Base-by-base conservation (phyloP, 495 filamentous ascomycete species). In the Immersiella caudata region DNA sequence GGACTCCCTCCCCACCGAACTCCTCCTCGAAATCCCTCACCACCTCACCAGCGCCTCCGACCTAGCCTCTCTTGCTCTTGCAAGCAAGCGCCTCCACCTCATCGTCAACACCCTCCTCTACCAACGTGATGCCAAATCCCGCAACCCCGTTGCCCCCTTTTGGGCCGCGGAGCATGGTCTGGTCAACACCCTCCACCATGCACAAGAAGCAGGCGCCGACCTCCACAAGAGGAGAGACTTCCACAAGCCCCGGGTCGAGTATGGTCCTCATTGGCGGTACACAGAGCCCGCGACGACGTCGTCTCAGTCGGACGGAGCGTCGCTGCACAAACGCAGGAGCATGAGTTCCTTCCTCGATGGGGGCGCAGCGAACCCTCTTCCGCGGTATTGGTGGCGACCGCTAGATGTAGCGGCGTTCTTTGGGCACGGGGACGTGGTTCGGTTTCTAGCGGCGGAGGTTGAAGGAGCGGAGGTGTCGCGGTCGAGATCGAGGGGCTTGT, bases 1-100 rank as follows among this genome's bases (percentile, higher is more conserved):
- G 54, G 63, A 58, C 2, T 26, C 54, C 18, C 67, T 68, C 40
- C 61, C 67, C 1, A 50, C 55, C 7, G 60, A 64, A 35, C 33
- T 68, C 21, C 18, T 68, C 22, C 21, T 64, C 29, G 66, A 68
- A 50, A 62, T 68, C 18, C 60, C 66, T 25, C 51, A 51, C 27
- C 33, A 68, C 59, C 66, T 68, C 16, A 33, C 51, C 16, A 22
- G 36, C 6, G 27, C 46, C 29, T 11, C 29, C 18, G 51, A 63
- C n/a, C 66, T 68, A 6, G 52, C 61, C 33, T 8, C 60, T 11
- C 67, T 68, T 11, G 36, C 61, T 0, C 18, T 22, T 9, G 22
- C 33, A 18, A 46, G 55, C 66, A 26, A 14, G 6, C 22, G 24
- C 0, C 7, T 68, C 12, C 14, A 64, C 35, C 18, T 16, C 9